A percentile compares a stretch with the other conserved stretches of the same genome.
These are phyloP conservation scores for Holtermanniella nyarrowii DNA, from an alignment of 768 basidiomycete genomes.

Conservation along the genomic window DNA sequence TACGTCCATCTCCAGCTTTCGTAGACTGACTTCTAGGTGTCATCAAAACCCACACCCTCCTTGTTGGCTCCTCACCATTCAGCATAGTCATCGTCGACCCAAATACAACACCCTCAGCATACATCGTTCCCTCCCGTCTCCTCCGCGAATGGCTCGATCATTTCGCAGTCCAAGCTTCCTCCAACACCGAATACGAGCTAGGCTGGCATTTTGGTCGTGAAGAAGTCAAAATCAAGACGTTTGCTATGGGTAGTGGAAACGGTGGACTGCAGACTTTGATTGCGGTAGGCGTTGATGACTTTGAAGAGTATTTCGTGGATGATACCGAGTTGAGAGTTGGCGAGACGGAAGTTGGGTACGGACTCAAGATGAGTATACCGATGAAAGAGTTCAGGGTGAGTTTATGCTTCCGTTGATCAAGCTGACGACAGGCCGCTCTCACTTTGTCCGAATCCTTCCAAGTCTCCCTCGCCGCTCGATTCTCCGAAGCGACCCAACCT, in stretches of 20 bases:
- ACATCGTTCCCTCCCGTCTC: slow-evolving; percentile 25
- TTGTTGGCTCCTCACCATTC: slow-evolving; percentile 30
- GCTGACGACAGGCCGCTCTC: slow-evolving; percentile 25
- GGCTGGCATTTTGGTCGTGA: slow-evolving; percentile 35
- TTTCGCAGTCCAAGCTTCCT: slow-evolving; percentile 19
- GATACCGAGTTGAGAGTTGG: background rate
- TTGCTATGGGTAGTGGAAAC: slow-evolving; percentile 25
- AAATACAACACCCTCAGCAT: slow-evolving; percentile 25
- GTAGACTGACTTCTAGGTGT: slow-evolving; percentile 22
- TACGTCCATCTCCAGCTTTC: slow-evolving; percentile 8
- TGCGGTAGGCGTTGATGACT: slow-evolving; percentile 28
- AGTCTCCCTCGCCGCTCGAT: slow-evolving; percentile 26
- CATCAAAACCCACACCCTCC: slow-evolving; percentile 36
- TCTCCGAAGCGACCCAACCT: slow-evolving; percentile 34
- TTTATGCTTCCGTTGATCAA: slow-evolving; percentile 3
- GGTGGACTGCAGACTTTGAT: slow-evolving; percentile 31
- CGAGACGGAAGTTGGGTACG: background rate
- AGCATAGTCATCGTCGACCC: slow-evolving; percentile 34
- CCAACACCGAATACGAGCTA: slow-evolving; percentile 25
- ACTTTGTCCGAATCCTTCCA: slow-evolving; percentile 30
- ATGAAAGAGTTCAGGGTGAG: slow-evolving; percentile 40
- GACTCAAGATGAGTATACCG: slow-evolving; percentile 35
- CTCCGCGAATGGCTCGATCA: slow-evolving; percentile 38
- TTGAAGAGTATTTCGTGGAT: slow-evolving; percentile 31
- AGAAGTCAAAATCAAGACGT: slow-evolving; percentile 34